These are phyloP conservation scores for Coccomyxa sp. DNA, from an alignment of 139 green algal species.

Conservation along the genomic window DNA sequence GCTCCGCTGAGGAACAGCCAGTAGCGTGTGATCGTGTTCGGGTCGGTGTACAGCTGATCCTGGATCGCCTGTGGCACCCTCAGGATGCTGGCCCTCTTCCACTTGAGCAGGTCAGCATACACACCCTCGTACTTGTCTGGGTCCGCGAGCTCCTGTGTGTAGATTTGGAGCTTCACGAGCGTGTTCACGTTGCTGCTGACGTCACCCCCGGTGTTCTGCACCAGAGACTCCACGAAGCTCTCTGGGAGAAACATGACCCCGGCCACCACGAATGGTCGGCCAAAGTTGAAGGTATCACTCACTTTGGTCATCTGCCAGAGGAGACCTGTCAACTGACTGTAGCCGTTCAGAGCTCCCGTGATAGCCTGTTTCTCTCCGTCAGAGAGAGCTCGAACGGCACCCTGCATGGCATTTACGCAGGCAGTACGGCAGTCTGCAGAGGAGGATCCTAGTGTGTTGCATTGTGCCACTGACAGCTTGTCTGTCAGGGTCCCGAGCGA, in stretches of 20 bases:
- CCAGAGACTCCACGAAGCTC: background rate
- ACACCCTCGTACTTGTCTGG: background rate
- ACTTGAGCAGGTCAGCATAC: background rate
- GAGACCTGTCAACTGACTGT: background rate
- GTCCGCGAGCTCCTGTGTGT: background rate
- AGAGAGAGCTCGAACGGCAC: background rate
- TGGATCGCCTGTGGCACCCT: background rate
- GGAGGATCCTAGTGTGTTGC: background rate
- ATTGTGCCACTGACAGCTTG: background rate
- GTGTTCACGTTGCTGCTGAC: background rate
- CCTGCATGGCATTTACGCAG: background rate
- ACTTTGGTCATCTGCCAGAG: background rate
- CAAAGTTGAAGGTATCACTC: background rate
- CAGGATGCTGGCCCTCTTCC: background rate
- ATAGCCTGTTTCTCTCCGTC: background rate
- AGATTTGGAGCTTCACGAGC: background rate
- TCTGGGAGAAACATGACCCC: background rate
- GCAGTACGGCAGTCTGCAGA: background rate
- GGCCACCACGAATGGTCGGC: background rate
- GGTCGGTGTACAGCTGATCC: background rate
- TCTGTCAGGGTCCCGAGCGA: background rate
- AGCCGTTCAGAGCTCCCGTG: background rate
- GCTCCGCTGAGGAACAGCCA: background rate
- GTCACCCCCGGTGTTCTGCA: background rate
- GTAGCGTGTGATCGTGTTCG: background rate